Evolutionary conservation across 108 stramenopile species (phyloP).

Genomic region (Poteriospumella lacustris): DNA sequence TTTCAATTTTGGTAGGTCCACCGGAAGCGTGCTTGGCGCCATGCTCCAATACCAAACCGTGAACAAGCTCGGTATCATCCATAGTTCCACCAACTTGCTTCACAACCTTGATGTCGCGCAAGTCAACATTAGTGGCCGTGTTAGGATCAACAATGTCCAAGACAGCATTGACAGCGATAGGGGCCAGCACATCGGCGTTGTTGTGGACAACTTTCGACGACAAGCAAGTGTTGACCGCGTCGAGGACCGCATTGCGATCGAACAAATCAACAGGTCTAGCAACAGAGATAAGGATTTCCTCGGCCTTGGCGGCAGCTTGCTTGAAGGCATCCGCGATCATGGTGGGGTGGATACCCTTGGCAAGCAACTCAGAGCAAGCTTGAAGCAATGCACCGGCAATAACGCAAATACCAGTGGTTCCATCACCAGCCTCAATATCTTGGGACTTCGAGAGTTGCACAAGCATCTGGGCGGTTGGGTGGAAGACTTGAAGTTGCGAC

Average conservation of each 20-base stretch:
- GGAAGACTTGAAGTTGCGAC: constrained; percentile 88
- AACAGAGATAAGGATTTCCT: constrained; percentile 58
- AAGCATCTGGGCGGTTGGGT: constrained; percentile 98
- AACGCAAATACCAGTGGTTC: constrained; percentile 80
- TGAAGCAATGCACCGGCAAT: constrained; percentile 92
- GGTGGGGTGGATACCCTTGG: constrained; percentile 90
- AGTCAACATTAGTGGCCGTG: constrained; percentile 79
- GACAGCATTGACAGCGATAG: constrained; percentile 96
- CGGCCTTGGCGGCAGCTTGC: constrained; percentile 33
- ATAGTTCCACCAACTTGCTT: constrained; percentile 96
- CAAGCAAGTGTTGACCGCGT: constrained; percentile 90
- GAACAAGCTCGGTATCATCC: constrained; percentile 95
- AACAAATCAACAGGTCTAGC: constrained; percentile 71
- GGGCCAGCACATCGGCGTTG: constrained; percentile 87
- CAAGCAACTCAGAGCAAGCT: constrained; percentile 61
- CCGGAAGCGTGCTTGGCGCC: constrained; percentile 82
- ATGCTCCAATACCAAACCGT: constrained; percentile 89
- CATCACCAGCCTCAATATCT: constrained; percentile 92
- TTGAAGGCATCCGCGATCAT: constrained; percentile 81
- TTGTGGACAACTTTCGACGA: constrained; percentile 88
- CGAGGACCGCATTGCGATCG: constrained; percentile 73
- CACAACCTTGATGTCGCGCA: constrained; percentile 90
- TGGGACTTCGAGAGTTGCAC: constrained; percentile 93
- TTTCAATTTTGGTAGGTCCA: constrained; percentile 74
- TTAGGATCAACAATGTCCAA: constrained; percentile 72